Percentiles rank a stretch among this genome's conserved stretches.
phyloP scores from a whole-genome alignment of 176 grass and related monocot species.

The Aegilops umbellulata region DNA sequence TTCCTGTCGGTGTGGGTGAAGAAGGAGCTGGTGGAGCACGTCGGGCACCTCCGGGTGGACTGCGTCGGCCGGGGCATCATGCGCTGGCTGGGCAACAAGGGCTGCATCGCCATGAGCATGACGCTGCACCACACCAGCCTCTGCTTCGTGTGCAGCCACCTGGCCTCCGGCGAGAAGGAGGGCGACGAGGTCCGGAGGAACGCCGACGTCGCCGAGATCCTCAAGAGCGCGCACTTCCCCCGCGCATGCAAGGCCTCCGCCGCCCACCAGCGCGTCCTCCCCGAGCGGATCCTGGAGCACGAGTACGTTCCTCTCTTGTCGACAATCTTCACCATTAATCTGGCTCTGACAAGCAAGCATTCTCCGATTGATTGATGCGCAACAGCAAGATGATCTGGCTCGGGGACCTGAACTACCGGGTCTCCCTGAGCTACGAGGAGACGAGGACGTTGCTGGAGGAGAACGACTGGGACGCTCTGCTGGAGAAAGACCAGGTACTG shows the following conservation, averaged over 20 bases:
- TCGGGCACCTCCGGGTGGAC: slow-evolving; percentile 81
- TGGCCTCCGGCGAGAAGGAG: slow-evolving; percentile 93
- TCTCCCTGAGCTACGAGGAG: slow-evolving; percentile 79
- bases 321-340: not conserved
- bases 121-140: slow-evolving; percentile 69
- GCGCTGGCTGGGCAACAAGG: slow-evolving; percentile 97
- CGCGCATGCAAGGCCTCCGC: slow-evolving; percentile 53
- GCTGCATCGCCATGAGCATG: slow-evolving; percentile 94
- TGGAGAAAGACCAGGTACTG: slow-evolving; percentile 79
- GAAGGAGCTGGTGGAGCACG: slow-evolving; percentile 63
- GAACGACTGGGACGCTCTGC: slow-evolving; percentile 81
- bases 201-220: slow-evolving; percentile 86
- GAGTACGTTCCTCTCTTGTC: slow-evolving; percentile 33
- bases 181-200: slow-evolving; percentile 88
- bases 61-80: slow-evolving; percentile 89
- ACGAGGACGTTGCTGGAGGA: slow-evolving; percentile 76
- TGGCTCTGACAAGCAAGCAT: not conserved
- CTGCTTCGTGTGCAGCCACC: slow-evolving; percentile 97
- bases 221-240: slow-evolving; percentile 85
- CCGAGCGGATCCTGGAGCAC: slow-evolving; percentile 76
- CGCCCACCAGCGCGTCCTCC: slow-evolving; percentile 47
- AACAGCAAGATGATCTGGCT: slow-evolving; percentile 76
- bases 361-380: not conserved
- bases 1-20: slow-evolving; percentile 94
- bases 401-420: slow-evolving; percentile 83